phyloP scores from a whole-genome alignment of 2,329 filamentous ascomycete species.

The Rhexocercosporidium sp. region DNA sequence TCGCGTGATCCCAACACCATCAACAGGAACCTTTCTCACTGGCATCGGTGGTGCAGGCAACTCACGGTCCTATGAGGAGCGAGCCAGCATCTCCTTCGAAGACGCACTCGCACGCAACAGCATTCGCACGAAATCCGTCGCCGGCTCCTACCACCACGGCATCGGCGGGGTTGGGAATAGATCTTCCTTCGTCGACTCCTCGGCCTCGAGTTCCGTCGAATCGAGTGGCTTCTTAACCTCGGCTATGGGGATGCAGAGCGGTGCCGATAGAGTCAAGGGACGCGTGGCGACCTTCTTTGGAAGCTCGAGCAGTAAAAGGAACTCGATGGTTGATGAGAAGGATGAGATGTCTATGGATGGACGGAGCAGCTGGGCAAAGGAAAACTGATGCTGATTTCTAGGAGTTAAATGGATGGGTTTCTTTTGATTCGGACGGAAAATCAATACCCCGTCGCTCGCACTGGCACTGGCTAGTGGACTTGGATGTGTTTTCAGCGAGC shows the following conservation, averaged over 20 bases:
- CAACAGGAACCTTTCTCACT: slow-evolving; percentile 18
- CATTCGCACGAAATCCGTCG: slow-evolving; percentile 1
- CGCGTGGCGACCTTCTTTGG: neutral
- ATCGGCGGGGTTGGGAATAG: slow-evolving; percentile 38
- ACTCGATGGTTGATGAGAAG: slow-evolving; percentile 15
- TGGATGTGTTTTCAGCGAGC: neutral
- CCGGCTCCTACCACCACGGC: slow-evolving; percentile 19
- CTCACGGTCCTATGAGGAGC: slow-evolving; percentile 14
- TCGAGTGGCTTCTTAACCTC: slow-evolving; percentile 6
- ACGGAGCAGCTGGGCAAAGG: neutral
- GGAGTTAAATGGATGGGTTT: neutral
- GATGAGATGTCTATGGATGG: slow-evolving; percentile 1
- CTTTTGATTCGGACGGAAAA: slow-evolving; percentile 3
- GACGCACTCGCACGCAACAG: neutral
- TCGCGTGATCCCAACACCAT: neutral
- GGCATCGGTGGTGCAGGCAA: slow-evolving; percentile 28
- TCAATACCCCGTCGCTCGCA: neutral
- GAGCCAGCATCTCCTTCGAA: slow-evolving; percentile 12
- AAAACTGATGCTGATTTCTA: neutral
- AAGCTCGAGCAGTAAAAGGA: slow-evolving; percentile 1
- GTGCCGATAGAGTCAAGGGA: slow-evolving; percentile 17
- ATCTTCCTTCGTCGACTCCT: slow-evolving; percentile 1
- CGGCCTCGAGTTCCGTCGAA: slow-evolving; percentile 5
- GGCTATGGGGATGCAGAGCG: slow-evolving; percentile 7
- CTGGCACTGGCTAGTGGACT: neutral